Percentiles rank a stretch among this genome's conserved stretches.
phyloP scores from a whole-genome alignment of 192 early-diverging fungal species.

The Entomortierella lignicola region DNA sequence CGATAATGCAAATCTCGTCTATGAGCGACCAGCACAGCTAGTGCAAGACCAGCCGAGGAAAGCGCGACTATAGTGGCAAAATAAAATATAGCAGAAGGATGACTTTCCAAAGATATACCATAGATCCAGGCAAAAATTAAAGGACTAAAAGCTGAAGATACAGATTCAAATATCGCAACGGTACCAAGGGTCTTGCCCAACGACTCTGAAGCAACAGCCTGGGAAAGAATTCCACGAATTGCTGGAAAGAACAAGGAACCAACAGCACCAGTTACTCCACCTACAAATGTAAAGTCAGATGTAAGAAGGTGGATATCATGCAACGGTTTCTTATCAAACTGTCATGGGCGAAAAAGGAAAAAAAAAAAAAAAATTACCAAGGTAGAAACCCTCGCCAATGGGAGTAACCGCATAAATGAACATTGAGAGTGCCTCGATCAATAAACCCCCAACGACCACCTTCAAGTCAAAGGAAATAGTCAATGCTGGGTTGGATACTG shows the following conservation, averaged over 20 bases:
- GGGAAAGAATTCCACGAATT: slow-evolving; percentile 34
- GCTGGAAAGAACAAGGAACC: slow-evolving; percentile 44
- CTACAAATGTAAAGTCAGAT: background rate
- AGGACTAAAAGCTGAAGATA: slow-evolving; percentile 20
- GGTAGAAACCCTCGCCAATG: slow-evolving; percentile 33
- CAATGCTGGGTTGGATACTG: background rate
- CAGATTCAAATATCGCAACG: slow-evolving; percentile 40
- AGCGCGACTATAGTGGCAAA: background rate
- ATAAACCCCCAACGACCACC: slow-evolving; percentile 17
- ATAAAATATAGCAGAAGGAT: slow-evolving; percentile 22
- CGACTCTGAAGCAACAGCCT: slow-evolving; percentile 23
- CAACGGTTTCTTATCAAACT: no score
- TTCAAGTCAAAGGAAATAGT: slow-evolving; percentile 38
- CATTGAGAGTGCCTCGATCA: slow-evolving; percentile 23
- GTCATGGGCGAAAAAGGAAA: background rate
- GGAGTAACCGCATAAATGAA: slow-evolving; percentile 18
- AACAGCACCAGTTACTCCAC: slow-evolving; percentile 24
- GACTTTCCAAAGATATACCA: slow-evolving; percentile 6
- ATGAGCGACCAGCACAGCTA: background rate
- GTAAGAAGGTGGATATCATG: no score
- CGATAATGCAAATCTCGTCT: background rate
- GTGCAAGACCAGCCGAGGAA: background rate
- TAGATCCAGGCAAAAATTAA: slow-evolving; percentile 22
- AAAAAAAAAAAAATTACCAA: slow-evolving; percentile 11
- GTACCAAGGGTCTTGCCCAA: slow-evolving; percentile 31